Conservation (phyloP, 345 rosid species). For the Citrus hindsii region DNA sequence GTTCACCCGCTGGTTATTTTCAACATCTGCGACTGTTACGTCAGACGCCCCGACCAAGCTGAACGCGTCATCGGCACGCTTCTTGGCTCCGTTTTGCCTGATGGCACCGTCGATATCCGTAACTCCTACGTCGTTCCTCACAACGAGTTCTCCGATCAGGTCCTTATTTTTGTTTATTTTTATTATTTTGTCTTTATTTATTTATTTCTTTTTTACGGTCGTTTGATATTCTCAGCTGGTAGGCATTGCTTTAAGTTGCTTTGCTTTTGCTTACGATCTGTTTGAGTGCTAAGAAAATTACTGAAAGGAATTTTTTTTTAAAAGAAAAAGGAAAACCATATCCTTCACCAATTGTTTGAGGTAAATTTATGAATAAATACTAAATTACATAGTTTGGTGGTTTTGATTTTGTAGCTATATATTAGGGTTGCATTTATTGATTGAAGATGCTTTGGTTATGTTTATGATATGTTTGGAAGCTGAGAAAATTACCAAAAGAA, state of each 20-base stretch:
- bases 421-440: no score
- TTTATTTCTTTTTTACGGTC: not conserved
- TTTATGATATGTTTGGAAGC: not conserved
- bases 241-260: not conserved
- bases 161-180: slow-evolving; percentile 3
- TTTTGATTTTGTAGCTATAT: not conserved
- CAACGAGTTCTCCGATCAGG: slow-evolving; percentile 90
- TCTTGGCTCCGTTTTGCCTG: slow-evolving; percentile 79
- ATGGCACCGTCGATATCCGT: slow-evolving; percentile 90
- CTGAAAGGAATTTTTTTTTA: not conserved
- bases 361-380: not conserved
- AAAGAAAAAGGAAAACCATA: not conserved
- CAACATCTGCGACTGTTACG: slow-evolving; percentile 92
- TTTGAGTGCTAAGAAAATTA: not conserved
- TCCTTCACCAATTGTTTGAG: not conserved
- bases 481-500: not conserved
- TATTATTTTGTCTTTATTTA: not conserved
- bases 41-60: slow-evolving; percentile 88
- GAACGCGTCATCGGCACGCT: slow-evolving; percentile 97
- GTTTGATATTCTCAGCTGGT: not conserved
- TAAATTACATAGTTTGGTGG: not conserved
- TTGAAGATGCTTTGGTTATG: not conserved
- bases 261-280: not conserved
- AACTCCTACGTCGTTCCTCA: slow-evolving; percentile 98
- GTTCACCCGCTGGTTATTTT: slow-evolving; percentile 89